Evolutionary conservation across 1,139 yeast genomes (phyloP).

Genomic region (Pichia sp.): DNA sequence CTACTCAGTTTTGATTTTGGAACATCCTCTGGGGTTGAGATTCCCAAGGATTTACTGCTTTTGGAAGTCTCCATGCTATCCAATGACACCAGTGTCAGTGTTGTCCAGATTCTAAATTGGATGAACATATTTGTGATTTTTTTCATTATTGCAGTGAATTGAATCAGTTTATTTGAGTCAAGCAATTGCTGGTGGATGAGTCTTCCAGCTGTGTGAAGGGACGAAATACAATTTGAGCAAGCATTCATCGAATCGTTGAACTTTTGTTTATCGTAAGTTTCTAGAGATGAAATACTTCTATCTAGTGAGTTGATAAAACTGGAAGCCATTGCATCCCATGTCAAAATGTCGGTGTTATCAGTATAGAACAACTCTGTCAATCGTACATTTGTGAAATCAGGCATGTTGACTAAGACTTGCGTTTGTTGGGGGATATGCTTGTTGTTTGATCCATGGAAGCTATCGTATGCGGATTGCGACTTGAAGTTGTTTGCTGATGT

Average conservation of each 20-base stretch:
- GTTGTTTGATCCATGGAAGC: background rate
- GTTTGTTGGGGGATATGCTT: background rate
- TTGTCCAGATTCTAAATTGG: slow-evolving; percentile 49
- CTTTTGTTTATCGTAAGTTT: slow-evolving; percentile 44
- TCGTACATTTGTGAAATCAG: slow-evolving; percentile 6
- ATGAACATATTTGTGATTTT: slow-evolving; percentile 51
- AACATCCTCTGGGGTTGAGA: background rate
- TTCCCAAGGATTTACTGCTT: slow-evolving; percentile 36
- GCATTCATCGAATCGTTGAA: slow-evolving; percentile 50
- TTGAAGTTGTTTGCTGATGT: background rate
- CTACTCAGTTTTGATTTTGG: slow-evolving; percentile 8
- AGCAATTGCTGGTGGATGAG: slow-evolving; percentile 48
- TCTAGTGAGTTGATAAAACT: slow-evolving; percentile 44
- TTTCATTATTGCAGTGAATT: slow-evolving; percentile 46
- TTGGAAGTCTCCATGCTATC: slow-evolving; percentile 6
- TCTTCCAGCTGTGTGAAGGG: slow-evolving; percentile 49
- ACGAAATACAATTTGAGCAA: slow-evolving; percentile 45
- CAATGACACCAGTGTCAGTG: slow-evolving; percentile 6
- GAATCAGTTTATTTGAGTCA: slow-evolving; percentile 41
- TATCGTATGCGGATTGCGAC: background rate
- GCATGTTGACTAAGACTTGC: slow-evolving; percentile 8
- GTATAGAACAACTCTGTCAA: slow-evolving; percentile 37
- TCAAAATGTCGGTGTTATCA: slow-evolving; percentile 52
- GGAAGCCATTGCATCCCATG: slow-evolving; percentile 52
- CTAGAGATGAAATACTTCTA: slow-evolving; percentile 44